Conservation (phyloP, 75 land plant genomes). For the Isoetes taiwanensis region DNA sequence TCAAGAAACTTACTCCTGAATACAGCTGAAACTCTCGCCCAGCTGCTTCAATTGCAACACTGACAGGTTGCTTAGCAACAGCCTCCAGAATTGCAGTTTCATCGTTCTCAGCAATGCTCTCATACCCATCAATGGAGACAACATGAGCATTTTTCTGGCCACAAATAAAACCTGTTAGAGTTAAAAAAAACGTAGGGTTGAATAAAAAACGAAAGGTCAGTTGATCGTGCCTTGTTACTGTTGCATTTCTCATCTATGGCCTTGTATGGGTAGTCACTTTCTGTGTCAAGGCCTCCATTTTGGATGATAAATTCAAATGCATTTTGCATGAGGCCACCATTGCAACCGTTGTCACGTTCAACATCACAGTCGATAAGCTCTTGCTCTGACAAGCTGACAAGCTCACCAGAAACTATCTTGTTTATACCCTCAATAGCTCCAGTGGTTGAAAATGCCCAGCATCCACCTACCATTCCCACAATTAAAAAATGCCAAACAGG, state of each 20-base stretch:
- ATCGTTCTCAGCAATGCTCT: neutral
- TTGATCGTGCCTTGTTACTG: neutral
- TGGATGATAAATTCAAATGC: constrained; percentile 47
- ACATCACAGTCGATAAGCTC: constrained; percentile 2
- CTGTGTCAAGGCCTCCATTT: constrained; percentile 57
- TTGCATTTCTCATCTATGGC: neutral
- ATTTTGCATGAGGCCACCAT: constrained; percentile 58
- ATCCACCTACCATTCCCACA: constrained; percentile 51
- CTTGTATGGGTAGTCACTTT: constrained; percentile 51
- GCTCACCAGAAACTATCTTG: constrained; percentile 22
- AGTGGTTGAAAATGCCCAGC: constrained; percentile 67
- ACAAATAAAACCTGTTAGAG: neutral
- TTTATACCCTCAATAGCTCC: constrained; percentile 64
- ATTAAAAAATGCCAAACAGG: no score
- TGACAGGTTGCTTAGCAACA: constrained; percentile 5
- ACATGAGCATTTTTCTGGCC: neutral
- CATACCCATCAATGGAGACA: neutral
- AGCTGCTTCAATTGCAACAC: constrained; percentile 6
- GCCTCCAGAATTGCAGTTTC: neutral
- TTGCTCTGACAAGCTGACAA: neutral
- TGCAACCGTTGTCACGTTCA: constrained; percentile 29
- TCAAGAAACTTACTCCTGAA: neutral
- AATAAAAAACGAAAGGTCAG: neutral
- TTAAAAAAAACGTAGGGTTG: neutral
- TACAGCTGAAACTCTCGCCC: neutral